Base-by-base conservation (phyloP, 1,139 yeast species). In the Casaregolazyma suthepensis region DNA sequence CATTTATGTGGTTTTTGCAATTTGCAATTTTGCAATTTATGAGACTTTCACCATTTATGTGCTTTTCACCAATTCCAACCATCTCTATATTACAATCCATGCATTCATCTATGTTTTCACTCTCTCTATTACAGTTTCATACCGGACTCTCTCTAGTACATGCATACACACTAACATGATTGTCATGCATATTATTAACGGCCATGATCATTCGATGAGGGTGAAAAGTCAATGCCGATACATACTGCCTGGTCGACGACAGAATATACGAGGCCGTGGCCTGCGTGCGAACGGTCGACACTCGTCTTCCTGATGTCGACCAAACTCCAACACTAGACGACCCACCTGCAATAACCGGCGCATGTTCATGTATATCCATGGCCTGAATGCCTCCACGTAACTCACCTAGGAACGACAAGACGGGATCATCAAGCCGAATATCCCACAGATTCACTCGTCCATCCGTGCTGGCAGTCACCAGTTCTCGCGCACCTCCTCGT, bases 141-240 rank as follows among this genome's bases (percentile, higher is more conserved):
- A 54, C 20, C 68, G 66, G 17, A n/a, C 42, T 45, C 26, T 45
- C 48, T 9, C 42, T 35, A 13, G 50, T 31, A 61, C 87, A 81
- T 52, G 75, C 74, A 64, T 85, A 87, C 23, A 91, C 73, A 60
- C 81, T 81, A 48, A 91, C 83, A 59, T 80, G 80, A 0, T 91
- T 78, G 64, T 87, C 96, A 64, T 87, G 96, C 54, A 84, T 80
- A 65, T 87, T 87, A 63, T 86, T 85, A 0, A 89, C 87, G 1
- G 97, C 98, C 67, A 93, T 68, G 79, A 88, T 81, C 96, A 93
- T 88, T 58, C 94, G 75, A 67, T 94, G 99, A 1, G 99, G 99
- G 67, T 93, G 99, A 68, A 93, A 82, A 0, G 85, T 77, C 57
- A 90, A 70, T 12, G 82, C 75, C 3, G 90, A 82, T 52, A 88